Evolutionary conservation across 1,284 basidiomycete species (phyloP), one percentile per base, ranked within the genome.

Genomic region (Athelia sp.): DNA sequence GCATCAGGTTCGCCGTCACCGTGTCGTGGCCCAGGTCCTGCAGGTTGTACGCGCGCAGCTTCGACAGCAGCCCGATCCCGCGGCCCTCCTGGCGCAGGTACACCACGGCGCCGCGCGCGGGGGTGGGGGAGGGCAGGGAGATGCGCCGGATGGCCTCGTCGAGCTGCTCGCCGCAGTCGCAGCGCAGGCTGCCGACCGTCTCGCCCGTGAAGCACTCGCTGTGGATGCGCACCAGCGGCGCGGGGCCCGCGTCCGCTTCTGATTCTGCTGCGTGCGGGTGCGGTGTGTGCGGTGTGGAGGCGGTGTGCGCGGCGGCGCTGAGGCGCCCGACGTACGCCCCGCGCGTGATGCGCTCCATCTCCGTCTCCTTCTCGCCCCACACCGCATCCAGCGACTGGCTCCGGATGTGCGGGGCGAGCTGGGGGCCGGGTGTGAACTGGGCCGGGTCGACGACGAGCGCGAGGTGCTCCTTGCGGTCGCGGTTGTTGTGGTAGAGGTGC

Each of bases 171-270:
- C 97, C 97, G 62, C 97, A 99, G 67, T 99, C 97, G 67, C 97
- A 99, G 26, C 97, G 87, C 87, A 98, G 95, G 63, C 93, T 96
- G 10, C 97, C 97, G 52, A 98, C 87, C 9, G 95, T 99, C 70
- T 99, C 97, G 36, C 97, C 97, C 0, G 97, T 99, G 69, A 95
- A 99, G 67, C 97, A 99, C 66, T 99, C 97, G 18, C 93, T 96
- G 70, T 99, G 97, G 48, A 99, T 95, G 19, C 97, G 84, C 29
- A 99, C 86, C 47, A 99, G 81, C 0, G 97, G 93, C 0, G 86
- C 71, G 2, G 84, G 87, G 32, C 85, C 64, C 24, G 60, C 57
- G 49, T 72, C 63, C n/a, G 50, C 52, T 49, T 51, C 47, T 46
- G 47, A 48, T 49, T 56, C 56, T 50, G 19, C 60, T 13, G 26